Conservation (phyloP, 257 asterid species). For the Scutellaria barbata region DNA sequence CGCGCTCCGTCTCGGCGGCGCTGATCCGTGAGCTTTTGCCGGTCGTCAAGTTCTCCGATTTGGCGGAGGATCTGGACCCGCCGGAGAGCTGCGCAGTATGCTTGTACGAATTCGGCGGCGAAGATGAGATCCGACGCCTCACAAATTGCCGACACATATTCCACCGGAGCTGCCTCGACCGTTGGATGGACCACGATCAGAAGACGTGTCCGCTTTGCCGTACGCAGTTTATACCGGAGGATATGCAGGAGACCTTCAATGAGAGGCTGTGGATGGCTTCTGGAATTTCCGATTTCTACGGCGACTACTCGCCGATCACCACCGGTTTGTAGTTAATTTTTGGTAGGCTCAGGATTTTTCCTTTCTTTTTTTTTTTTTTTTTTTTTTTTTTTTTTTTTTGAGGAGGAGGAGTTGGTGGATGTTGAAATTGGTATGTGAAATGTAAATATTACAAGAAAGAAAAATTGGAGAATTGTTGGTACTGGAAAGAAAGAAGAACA, state of each 20-base stretch:
- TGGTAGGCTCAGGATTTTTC: conserved; percentile 28
- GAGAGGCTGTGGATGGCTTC: conserved; percentile 89
- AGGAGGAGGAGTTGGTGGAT: conserved; percentile 20
- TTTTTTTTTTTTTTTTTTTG: not conserved
- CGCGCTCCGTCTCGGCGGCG: conserved; percentile 62
- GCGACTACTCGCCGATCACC: conserved; percentile 69
- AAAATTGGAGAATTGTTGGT: conserved; percentile 18
- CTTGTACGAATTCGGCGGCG: conserved; percentile 72
- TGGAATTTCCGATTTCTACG: conserved; percentile 79
- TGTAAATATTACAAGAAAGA: conserved; percentile 45
- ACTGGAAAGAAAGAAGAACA: conserved; percentile 9
- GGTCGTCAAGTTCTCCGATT: conserved; percentile 72
- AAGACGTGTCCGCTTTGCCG: conserved; percentile 96
- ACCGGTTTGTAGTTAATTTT: conserved; percentile 54
- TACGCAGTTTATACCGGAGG: conserved; percentile 76
- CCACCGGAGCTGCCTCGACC: conserved; percentile 87
- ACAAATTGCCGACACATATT: conserved; percentile 81
- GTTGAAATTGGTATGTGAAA: conserved; percentile 31
- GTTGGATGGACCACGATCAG: conserved; percentile 99
- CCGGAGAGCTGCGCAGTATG: conserved; percentile 95
- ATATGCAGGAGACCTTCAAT: conserved; percentile 84
- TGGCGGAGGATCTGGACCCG: conserved; percentile 53
- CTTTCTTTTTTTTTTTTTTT: no score
- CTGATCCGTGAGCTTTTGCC: conserved; percentile 85
- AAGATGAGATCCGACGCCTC: conserved; percentile 91